phyloP scores from a whole-genome alignment of 1,139 yeast species.

The Diutina neorugosa region DNA sequence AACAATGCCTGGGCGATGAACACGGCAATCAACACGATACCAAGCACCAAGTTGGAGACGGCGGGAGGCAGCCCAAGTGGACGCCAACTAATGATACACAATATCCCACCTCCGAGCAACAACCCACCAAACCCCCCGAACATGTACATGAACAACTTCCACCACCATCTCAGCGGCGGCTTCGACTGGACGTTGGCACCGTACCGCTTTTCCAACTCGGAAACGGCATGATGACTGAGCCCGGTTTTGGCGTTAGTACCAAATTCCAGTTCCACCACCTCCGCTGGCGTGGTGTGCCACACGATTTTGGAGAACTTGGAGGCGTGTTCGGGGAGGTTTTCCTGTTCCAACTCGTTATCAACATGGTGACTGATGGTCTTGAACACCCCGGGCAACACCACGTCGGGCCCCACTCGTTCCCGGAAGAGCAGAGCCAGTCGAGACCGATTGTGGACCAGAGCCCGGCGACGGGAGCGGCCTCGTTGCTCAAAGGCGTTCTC shows the following conservation, averaged over 20 bases:
- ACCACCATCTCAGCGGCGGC: conserved; percentile 21
- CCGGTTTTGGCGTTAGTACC: conserved; percentile 12
- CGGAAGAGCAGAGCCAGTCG: not conserved
- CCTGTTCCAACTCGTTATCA: conserved; percentile 13
- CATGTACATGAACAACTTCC: conserved; percentile 24
- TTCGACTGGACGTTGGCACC: conserved; percentile 30
- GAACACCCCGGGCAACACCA: conserved; percentile 23
- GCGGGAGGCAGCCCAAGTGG: conserved; percentile 42
- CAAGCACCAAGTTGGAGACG: conserved; percentile 32
- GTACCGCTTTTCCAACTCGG: conserved; percentile 10
- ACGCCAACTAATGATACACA: conserved; percentile 36
- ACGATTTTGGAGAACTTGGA: conserved; percentile 14
- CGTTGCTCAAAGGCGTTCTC: not conserved
- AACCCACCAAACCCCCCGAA: conserved; percentile 42
- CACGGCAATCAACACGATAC: conserved; percentile 30
- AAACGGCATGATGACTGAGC: conserved; percentile 7
- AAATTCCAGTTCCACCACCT: conserved; percentile 13
- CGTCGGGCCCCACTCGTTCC: conserved; percentile 16
- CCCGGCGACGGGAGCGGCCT: not conserved
- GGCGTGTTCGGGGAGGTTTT: conserved; percentile 5
- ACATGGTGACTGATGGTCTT: conserved; percentile 26
- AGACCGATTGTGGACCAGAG: not conserved
- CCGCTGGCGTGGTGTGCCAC: conserved; percentile 15
- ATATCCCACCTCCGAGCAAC: conserved; percentile 31
- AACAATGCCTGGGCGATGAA: conserved; percentile 36